These are phyloP conservation scores for Turnera subulata DNA, from an alignment of 345 rosid genomes.

Conservation along the genomic window DNA sequence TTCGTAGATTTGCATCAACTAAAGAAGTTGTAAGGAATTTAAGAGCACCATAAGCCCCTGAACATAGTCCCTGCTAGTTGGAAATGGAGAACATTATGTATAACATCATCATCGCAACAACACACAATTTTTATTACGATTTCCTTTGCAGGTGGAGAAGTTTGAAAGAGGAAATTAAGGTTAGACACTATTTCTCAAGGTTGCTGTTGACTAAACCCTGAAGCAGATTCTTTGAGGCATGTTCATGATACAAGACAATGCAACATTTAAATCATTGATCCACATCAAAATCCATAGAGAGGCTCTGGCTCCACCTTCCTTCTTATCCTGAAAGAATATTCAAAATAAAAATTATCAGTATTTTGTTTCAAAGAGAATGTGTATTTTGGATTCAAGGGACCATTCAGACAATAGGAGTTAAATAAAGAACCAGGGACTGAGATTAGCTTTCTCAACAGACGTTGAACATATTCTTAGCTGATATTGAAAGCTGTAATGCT, in stretches of 20 bases:
- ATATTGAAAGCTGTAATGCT: neutral
- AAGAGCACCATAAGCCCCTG: neutral
- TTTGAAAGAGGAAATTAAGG: neutral
- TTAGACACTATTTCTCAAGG: neutral
- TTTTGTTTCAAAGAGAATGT: neutral
- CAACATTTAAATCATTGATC: neutral
- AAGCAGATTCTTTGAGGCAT: neutral
- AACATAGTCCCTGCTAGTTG: no score
- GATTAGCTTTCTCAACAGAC: neutral
- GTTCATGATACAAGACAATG: neutral
- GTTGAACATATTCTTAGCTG: neutral
- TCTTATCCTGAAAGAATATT: slow-evolving; percentile 53
- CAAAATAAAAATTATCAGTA: neutral
- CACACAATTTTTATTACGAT: neutral
- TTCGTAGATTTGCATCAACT: no score
- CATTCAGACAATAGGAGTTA: neutral
- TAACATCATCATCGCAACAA: neutral
- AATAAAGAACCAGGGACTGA: no score
- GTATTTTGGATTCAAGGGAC: neutral
- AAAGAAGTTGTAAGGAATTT: neutral
- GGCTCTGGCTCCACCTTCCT: slow-evolving; percentile 76
- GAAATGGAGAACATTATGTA: neutral
- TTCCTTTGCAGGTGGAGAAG: neutral
- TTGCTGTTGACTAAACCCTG: neutral
- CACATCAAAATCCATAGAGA: slow-evolving; percentile 48